Evolutionary conservation across 1,284 basidiomycete species (phyloP).

Genomic region (Clitocybe nebularis): DNA sequence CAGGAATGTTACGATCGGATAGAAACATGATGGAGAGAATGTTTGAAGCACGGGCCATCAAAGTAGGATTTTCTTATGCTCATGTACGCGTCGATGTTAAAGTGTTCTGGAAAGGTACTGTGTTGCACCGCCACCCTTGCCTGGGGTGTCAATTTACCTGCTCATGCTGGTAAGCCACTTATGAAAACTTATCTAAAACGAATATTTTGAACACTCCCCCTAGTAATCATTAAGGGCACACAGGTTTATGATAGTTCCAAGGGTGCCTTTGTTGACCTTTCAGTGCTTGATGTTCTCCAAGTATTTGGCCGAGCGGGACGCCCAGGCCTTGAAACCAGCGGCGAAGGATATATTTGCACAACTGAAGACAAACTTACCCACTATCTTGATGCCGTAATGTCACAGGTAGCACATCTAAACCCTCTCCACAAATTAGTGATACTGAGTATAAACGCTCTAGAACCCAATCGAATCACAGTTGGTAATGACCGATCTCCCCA

Average conservation of each 20-base stretch:
- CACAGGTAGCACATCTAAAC: constrained; percentile 67
- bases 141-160: constrained; percentile 99
- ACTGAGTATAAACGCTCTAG: no score
- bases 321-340: constrained; percentile 92
- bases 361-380: constrained; percentile 90
- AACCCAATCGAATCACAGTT: constrained; percentile 97
- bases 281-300: constrained; percentile 94
- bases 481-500: constrained; percentile 21
- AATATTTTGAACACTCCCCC: constrained; percentile 4
- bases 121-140: constrained; percentile 98
- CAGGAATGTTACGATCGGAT: constrained; percentile 95
- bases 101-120: constrained; percentile 64
- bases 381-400: constrained; percentile 87
- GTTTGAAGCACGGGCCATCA: constrained; percentile 90
- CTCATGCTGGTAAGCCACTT: constrained; percentile 88
- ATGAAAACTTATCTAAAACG: constrained; percentile 1
- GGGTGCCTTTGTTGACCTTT: constrained; percentile 90
- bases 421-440: no score
- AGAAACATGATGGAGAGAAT: constrained; percentile 94
- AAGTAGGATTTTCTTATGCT: constrained; percentile 46
- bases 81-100: background rate
- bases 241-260: constrained; percentile 91
- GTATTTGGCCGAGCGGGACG: constrained; percentile 98
- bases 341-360: constrained; percentile 97
- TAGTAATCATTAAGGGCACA: constrained; percentile 97